Evolutionary conservation across 192 early-diverging fungal species (phyloP).

Genomic region (Coemansia sp.): DNA sequence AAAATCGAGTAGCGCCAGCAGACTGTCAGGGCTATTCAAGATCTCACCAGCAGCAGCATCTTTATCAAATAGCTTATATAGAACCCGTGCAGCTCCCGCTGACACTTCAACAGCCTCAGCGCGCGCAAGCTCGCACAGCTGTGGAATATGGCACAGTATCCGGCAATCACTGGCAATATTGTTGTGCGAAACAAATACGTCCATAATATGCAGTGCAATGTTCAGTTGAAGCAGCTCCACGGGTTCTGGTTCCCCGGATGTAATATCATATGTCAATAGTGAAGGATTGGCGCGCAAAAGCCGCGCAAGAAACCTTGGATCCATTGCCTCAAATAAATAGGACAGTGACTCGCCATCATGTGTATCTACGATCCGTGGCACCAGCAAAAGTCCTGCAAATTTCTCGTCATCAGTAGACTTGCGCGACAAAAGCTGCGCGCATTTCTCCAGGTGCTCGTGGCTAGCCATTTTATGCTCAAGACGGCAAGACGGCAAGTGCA

Average conservation of each 20-base stretch:
- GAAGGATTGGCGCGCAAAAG: conserved; percentile 31
- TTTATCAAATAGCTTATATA: conserved; percentile 19
- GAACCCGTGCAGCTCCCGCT: conserved; percentile 19
- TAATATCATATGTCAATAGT: conserved; percentile 18
- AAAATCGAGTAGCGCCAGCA: conserved; percentile 7
- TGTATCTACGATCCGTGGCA: conserved; percentile 34
- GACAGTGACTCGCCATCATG: conserved; percentile 26
- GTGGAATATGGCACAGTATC: conserved; percentile 38
- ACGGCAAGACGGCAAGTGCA: neutral
- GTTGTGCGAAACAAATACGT: conserved; percentile 35
- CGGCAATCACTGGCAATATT: conserved; percentile 20
- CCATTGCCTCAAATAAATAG: conserved; percentile 36
- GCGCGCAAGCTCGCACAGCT: conserved; percentile 20
- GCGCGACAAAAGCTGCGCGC: conserved; percentile 36
- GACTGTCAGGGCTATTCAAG: conserved; percentile 8
- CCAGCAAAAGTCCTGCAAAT: conserved; percentile 44
- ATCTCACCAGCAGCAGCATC: conserved; percentile 20
- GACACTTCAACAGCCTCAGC: neutral
- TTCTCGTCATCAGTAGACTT: conserved; percentile 51
- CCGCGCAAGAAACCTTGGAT: conserved; percentile 37
- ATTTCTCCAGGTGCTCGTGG: conserved; percentile 25
- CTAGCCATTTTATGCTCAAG: neutral
- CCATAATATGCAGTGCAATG: conserved; percentile 36
- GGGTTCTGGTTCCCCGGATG: neutral
- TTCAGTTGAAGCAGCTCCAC: conserved; percentile 18